Base-by-base conservation (phyloP, 2,329 filamentous ascomycete species). In the Aureobasidium pullulans region DNA sequence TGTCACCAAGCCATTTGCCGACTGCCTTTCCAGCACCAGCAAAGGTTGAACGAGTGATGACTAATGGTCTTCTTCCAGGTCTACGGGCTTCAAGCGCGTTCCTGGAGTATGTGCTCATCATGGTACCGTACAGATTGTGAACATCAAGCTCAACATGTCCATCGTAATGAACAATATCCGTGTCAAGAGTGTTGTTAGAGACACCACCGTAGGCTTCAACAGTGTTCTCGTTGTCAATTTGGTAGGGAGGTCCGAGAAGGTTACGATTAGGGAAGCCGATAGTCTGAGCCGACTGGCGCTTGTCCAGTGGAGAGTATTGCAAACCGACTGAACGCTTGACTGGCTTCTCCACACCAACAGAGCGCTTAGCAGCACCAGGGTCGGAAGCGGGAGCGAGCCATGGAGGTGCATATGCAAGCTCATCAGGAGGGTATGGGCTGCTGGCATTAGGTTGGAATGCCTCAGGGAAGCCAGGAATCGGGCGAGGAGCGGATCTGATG, bases 41-140 rank as follows among this genome's bases (percentile, higher is more conserved):
- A 66, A 89, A 92, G 0, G 88, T 92, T 23, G 84, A 88, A 31
- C 89, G 84, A 0, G 88, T 90, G 64, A 93, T 88, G 52, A 92
- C 77, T 60, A 92, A 69, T 1, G 89, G 87, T 0, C 88, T 82
- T 3, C 84, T 73, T 1, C 71, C 69, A 0, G 88, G 86, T 0
- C 87, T 81, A 9, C 88, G 82, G 11, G 76, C 71, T 8, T 83
- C 70, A 86, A 92, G 88, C 1, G 88, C 84, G 11, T 79, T 72
- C 56, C 83, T 80, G 0, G 85, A 88, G 4, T 81, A 75, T 19
- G 78, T 72, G 1, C 85, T 86, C 88, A 91, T 92, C 84, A 89
- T 79, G 66, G 82, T 81, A 1, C 89, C 89, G 69, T 89, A 90
- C 1, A 91, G 71, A 65, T 91, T 91, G 70, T 92, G 88, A 0